Evolutionary conservation across 164 flowering plant genomes (phyloP).

Genomic region (Liquidambar formosana): DNA sequence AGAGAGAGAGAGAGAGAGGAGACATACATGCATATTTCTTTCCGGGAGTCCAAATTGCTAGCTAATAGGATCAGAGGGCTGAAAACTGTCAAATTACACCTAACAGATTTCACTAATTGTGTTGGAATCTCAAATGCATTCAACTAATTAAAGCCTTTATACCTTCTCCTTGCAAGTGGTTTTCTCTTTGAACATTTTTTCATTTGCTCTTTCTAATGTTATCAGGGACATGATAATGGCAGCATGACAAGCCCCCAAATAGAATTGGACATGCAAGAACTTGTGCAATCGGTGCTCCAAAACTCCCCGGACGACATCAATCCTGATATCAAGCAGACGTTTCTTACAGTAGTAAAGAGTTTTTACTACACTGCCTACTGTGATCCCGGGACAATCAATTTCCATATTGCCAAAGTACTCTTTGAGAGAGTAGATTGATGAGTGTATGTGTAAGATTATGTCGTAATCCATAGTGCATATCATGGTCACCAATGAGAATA

Average conservation of each 20-base stretch:
- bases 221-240: conserved; percentile 9
- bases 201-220: background rate
- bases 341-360: conserved; percentile 57
- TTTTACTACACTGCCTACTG: conserved; percentile 65
- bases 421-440: conserved; percentile 58
- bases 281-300: conserved; percentile 47
- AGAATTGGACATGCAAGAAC: conserved; percentile 68
- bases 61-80: too few species aligned
- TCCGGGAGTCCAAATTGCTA: too few species aligned
- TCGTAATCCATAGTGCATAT: too few species aligned
- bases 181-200: background rate
- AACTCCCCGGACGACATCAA: conserved; percentile 37
- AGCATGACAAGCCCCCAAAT: conserved; percentile 20
- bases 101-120: too few species aligned
- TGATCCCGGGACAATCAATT: conserved; percentile 33
- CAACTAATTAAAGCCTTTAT: background rate
- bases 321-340: conserved; percentile 43
- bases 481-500: too few species aligned
- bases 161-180: background rate
- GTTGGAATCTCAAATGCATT: too few species aligned
- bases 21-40: too few species aligned
- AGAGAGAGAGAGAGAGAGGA: background rate
- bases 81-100: too few species aligned
- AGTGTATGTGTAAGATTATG: too few species aligned
- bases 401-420: conserved; percentile 68